Evolutionary conservation across 768 basidiomycete species (phyloP).

Genomic region (Suillus subluteus): DNA sequence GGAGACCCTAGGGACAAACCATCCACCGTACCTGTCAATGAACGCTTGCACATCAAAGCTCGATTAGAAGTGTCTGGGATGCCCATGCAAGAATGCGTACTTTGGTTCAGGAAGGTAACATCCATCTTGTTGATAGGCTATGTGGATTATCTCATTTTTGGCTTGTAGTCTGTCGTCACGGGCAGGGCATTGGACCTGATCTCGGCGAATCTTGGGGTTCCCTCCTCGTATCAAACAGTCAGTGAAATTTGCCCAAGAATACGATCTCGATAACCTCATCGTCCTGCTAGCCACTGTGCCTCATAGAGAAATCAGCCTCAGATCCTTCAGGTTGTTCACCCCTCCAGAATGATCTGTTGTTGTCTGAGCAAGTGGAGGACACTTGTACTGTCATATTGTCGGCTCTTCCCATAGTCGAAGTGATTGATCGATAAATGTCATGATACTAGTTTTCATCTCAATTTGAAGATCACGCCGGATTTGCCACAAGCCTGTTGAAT

Average conservation of each 20-base stretch:
- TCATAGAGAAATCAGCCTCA: conserved; percentile 34
- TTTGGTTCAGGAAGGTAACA: conserved; percentile 77
- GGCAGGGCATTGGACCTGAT: conserved; percentile 69
- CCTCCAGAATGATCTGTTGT: conserved; percentile 51
- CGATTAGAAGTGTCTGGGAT: conserved; percentile 28
- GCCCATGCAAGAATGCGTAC: conserved; percentile 43
- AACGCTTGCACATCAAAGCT: conserved; percentile 63
- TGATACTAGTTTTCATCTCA: not conserved
- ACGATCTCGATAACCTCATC: conserved; percentile 31
- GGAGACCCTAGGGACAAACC: conserved; percentile 61
- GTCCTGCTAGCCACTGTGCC: conserved; percentile 45
- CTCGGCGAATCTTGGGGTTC: conserved; percentile 28
- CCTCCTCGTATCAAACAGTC: conserved; percentile 17
- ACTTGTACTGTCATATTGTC: conserved; percentile 39
- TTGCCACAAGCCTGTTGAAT: not conserved
- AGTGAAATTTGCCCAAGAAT: conserved; percentile 7
- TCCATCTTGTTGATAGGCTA: conserved; percentile 13
- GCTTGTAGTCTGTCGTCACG: conserved; percentile 49
- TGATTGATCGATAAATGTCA: not conserved
- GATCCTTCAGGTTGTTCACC: conserved; percentile 29
- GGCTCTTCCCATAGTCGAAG: not conserved
- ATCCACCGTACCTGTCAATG: conserved; percentile 49
- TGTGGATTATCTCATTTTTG: conserved; percentile 11
- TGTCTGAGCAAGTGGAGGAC: conserved; percentile 58
- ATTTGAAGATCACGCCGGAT: not conserved